phyloP scores from a whole-genome alignment of 2,329 filamentous ascomycete species.

The Aspergillus tanneri region DNA sequence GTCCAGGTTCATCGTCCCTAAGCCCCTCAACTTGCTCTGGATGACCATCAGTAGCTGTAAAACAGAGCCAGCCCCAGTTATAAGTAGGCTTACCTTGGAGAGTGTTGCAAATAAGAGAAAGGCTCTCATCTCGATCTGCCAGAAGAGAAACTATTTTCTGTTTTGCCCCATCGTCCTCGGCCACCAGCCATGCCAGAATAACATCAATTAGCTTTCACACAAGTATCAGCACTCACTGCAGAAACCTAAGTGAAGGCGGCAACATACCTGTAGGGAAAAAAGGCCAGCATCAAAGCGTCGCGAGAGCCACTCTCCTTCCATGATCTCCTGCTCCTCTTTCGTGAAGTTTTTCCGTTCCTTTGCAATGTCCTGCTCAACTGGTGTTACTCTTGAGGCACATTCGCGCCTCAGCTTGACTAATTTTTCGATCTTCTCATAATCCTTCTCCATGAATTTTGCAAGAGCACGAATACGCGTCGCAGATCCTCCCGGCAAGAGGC shows the following conservation, averaged over 20 bases:
- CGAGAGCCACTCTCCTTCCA: slow-evolving; percentile 71
- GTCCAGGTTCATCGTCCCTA: slow-evolving; percentile 55
- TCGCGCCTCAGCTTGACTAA: slow-evolving; percentile 70
- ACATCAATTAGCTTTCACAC: slow-evolving; percentile 66
- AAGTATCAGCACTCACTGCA: slow-evolving; percentile 1
- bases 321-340: slow-evolving; percentile 60
- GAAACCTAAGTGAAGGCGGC: not conserved
- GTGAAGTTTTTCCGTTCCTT: slow-evolving; percentile 56
- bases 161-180: slow-evolving; percentile 78
- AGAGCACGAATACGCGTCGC: slow-evolving; percentile 76
- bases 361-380: slow-evolving; percentile 63
- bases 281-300: slow-evolving; percentile 78
- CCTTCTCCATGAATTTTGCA: slow-evolving; percentile 93
- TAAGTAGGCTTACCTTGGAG: slow-evolving; percentile 55
- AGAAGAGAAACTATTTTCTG: slow-evolving; percentile 63
- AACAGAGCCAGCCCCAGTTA: not conserved
- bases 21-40: slow-evolving; percentile 63
- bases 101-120: slow-evolving; percentile 64
- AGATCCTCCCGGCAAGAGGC: slow-evolving; percentile 74
- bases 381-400: slow-evolving; percentile 62
- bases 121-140: slow-evolving; percentile 64
- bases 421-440: slow-evolving; percentile 79
- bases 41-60: slow-evolving; percentile 17
- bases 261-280: slow-evolving; percentile 67
- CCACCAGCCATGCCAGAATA: slow-evolving; percentile 83